Conservation (phyloP, 805 yeast genomes). For the Lachancea sp. region DNA sequence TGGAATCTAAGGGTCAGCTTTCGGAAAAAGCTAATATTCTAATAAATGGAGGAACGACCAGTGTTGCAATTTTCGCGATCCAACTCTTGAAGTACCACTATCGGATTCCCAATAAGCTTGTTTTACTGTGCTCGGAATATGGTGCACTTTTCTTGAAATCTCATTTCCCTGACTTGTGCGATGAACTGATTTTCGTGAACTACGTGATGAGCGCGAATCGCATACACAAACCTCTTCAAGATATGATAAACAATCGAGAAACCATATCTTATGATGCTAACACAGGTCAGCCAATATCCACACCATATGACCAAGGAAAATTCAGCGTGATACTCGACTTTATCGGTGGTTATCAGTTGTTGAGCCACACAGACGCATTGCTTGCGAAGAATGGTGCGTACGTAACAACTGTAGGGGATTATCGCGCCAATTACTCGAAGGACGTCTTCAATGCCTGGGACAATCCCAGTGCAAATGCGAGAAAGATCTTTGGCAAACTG, state of each 20-base stretch:
- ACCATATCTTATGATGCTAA: slow-evolving; percentile 30
- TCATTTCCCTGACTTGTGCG: slow-evolving; percentile 35
- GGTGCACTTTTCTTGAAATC: slow-evolving; percentile 40
- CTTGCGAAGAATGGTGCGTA: slow-evolving; percentile 48
- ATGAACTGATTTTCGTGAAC: slow-evolving; percentile 35
- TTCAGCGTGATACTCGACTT: slow-evolving; percentile 67
- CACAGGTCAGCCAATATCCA: slow-evolving; percentile 20
- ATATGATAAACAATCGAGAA: slow-evolving; percentile 31
- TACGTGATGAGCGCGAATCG: slow-evolving; percentile 30
- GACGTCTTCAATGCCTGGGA: slow-evolving; percentile 35
- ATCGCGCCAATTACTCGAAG: slow-evolving; percentile 35
- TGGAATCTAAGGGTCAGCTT: slow-evolving; percentile 22
- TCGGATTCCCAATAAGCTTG: slow-evolving; percentile 45
- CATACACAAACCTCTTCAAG: slow-evolving; percentile 27
- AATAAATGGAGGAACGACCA: slow-evolving; percentile 70
- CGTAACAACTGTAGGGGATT: slow-evolving; percentile 60
- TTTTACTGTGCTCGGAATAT: slow-evolving; percentile 50
- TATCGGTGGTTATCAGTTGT: slow-evolving; percentile 57
- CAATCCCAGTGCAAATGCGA: slow-evolving; percentile 31
- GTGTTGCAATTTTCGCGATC: slow-evolving; percentile 59
- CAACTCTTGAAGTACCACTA: slow-evolving; percentile 51
- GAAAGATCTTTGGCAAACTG: slow-evolving; percentile 32
- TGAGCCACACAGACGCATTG: slow-evolving; percentile 37
- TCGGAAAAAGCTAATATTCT: slow-evolving; percentile 45
- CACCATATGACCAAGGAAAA: slow-evolving; percentile 35